phyloP scores from a whole-genome alignment of 2,329 filamentous ascomycete species.

The Fusarium nygamai region DNA sequence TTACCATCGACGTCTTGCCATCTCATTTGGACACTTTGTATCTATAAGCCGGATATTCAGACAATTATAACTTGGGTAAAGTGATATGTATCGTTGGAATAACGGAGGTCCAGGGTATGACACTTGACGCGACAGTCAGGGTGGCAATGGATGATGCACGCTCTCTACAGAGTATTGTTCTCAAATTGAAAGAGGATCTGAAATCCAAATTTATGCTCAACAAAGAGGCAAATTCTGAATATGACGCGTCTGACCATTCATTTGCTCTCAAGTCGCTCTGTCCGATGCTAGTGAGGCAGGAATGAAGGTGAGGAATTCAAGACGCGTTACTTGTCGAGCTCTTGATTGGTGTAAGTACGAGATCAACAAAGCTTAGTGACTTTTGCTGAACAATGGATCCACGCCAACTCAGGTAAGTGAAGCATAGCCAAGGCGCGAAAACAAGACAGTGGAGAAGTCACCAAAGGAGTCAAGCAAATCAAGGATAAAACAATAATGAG shows the following conservation, averaged over 20 bases:
- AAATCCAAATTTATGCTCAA: neutral
- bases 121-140: neutral
- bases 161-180: neutral
- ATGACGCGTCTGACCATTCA: neutral
- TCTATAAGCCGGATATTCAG: neutral
- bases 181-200: neutral
- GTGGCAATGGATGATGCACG: neutral
- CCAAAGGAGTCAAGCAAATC: neutral
- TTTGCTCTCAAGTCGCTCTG: neutral
- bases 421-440: neutral
- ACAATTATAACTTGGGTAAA: neutral
- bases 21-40: neutral
- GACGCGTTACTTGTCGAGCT: neutral
- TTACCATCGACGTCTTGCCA: neutral
- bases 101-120: neutral
- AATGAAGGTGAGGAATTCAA: neutral
- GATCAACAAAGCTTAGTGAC: neutral
- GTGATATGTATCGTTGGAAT: neutral
- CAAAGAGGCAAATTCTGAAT: fast-evolving
- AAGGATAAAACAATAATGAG: neutral
- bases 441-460: neutral
- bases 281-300: neutral
- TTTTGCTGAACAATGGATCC: neutral
- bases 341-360: neutral
- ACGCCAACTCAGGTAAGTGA: neutral